A percentile compares a stretch with the other conserved stretches of the same genome.
Evolutionary conservation across 495 filamentous ascomycete genomes (phyloP).

Genomic region (Podospora appendiculata): DNA sequence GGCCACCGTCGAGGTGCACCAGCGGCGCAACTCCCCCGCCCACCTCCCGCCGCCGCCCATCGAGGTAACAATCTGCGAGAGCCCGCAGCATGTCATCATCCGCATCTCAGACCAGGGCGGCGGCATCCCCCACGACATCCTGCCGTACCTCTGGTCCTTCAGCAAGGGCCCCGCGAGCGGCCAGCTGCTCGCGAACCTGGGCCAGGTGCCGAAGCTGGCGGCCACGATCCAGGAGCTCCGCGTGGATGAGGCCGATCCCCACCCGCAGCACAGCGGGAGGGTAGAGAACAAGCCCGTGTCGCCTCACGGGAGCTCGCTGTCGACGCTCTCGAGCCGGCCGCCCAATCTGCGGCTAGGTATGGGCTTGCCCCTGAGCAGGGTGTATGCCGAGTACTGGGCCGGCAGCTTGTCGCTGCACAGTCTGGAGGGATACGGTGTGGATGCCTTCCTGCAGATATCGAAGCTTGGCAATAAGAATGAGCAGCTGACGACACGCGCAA

Average conservation of each 20-base stretch:
- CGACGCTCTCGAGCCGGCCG: conserved; percentile 68
- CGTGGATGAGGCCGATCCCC: neutral
- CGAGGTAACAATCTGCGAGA: conserved; percentile 90
- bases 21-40: conserved; percentile 13
- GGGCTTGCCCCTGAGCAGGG: conserved; percentile 85
- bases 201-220: conserved; percentile 82
- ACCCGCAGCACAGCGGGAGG: neutral
- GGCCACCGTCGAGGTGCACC: conserved; percentile 68
- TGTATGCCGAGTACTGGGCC: conserved; percentile 99
- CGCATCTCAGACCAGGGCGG: conserved; percentile 93
- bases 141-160: conserved; percentile 95
- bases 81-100: conserved; percentile 91
- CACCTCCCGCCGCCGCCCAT: conserved; percentile 62
- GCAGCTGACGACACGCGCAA: conserved; percentile 80
- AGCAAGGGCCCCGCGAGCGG: conserved; percentile 76
- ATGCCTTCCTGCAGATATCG: conserved; percentile 93
- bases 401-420: conserved; percentile 87
- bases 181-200: conserved; percentile 69
- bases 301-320: conserved; percentile 56
- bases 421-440: conserved; percentile 94
- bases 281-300: neutral
- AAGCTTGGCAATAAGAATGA: conserved; percentile 99
- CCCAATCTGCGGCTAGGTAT: conserved; percentile 88
- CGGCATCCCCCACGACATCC: conserved; percentile 72
- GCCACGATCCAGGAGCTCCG: conserved; percentile 88